A percentile compares a stretch with the other conserved stretches of the same genome.
phyloP scores from a whole-genome alignment of 148 eudicot genomes.

The Suaeda aralocaspica region DNA sequence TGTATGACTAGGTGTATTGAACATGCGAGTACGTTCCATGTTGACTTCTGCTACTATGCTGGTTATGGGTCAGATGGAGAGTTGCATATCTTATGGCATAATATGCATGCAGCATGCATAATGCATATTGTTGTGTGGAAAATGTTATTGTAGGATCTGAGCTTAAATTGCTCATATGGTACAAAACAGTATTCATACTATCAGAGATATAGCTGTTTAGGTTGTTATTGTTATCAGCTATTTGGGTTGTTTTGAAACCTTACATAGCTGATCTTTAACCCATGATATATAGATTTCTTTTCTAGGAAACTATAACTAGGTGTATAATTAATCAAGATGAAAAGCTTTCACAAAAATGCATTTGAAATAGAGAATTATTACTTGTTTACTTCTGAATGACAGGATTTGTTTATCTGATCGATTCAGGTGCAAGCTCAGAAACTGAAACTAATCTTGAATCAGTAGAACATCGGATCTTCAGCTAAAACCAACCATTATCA shows the following conservation, averaged over 20 bases:
- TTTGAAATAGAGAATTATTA: neutral
- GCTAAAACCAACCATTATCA: neutral
- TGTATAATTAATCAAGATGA: neutral
- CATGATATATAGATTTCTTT: neutral
- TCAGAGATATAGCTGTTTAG: no score
- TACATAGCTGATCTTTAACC: no score
- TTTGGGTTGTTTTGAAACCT: no score
- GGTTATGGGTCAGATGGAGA: neutral
- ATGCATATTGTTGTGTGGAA: neutral
- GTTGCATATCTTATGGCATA: conserved; percentile 2
- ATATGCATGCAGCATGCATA: neutral
- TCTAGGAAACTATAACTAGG: neutral
- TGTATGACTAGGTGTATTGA: conserved; percentile 7
- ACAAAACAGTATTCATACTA: neutral
- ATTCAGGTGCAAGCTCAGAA: conserved; percentile 1
- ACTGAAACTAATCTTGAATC: neutral
- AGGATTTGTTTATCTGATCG: neutral
- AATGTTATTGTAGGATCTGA: neutral
- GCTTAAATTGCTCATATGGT: neutral
- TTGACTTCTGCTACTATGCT: conserved; percentile 6
- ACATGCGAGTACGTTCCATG: neutral
- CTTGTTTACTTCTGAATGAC: neutral
- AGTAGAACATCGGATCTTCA: neutral
- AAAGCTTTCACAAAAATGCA: neutral
- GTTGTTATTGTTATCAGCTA: no score